Conservation (phyloP, 2,329 filamentous ascomycete genomes). For the Cercospora sesami region DNA sequence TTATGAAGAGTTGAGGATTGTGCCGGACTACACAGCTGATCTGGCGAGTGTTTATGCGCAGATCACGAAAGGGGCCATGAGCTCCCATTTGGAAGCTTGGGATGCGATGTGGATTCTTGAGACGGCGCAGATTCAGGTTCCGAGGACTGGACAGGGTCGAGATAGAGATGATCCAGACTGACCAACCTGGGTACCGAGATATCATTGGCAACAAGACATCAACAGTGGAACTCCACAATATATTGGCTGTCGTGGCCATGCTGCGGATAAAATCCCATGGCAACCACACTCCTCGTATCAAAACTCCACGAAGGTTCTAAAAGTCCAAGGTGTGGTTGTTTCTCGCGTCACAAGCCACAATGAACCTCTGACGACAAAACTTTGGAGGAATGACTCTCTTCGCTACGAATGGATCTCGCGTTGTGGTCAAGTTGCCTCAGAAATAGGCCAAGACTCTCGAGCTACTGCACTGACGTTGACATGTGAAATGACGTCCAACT, state of each 20-base stretch:
- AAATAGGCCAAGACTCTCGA: not conserved
- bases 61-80: constrained; percentile 5
- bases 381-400: not conserved
- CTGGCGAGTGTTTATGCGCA: constrained; percentile 7
- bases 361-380: not conserved
- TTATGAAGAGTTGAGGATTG: not conserved
- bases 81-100: not conserved
- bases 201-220: constrained; percentile 8
- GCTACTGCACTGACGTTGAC: constrained; percentile 1
- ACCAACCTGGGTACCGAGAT: constrained; percentile 17
- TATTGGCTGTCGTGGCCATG: not conserved
- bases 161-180: not conserved
- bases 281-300: not conserved
- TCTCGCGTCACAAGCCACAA: not conserved
- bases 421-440: not conserved
- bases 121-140: not conserved
- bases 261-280: not conserved
- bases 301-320: not conserved
- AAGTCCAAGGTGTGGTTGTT: not conserved
- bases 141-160: not conserved
- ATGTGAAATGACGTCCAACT: not conserved
- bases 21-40: constrained; percentile 3
- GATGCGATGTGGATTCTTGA: constrained; percentile 1
- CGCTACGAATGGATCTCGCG: not conserved
- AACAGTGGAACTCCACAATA: not conserved